Evolutionary conservation across 2,329 filamentous ascomycete genomes (phyloP).

Genomic region (Hysterium pulicare): DNA sequence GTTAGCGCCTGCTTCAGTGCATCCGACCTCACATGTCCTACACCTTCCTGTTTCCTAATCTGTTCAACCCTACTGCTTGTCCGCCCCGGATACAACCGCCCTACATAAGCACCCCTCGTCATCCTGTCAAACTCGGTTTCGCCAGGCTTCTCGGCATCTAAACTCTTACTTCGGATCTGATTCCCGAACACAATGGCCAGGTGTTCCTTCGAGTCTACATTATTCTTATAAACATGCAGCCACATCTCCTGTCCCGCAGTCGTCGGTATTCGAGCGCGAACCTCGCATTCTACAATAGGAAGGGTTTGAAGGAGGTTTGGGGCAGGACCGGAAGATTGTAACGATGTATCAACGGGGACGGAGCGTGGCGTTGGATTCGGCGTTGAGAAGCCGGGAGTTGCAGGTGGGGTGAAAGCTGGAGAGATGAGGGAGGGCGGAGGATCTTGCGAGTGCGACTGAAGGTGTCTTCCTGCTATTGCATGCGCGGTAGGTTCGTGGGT

Average conservation of each 20-base stretch:
- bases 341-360: constrained; percentile 42
- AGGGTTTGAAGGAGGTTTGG: constrained; percentile 72
- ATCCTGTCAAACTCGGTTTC: constrained; percentile 89
- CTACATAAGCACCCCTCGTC: constrained; percentile 90
- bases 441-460: constrained; percentile 10
- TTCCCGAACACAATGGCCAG: constrained; percentile 94
- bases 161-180: constrained; percentile 67
- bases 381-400: constrained; percentile 31
- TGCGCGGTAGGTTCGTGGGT: constrained; percentile 6
- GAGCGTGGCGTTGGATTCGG: constrained; percentile 37
- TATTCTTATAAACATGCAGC: constrained; percentile 89
- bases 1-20: neutral
- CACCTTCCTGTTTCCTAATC: constrained; percentile 38
- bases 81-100: constrained; percentile 79
- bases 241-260: constrained; percentile 94
- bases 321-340: constrained; percentile 45
- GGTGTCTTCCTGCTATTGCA: constrained; percentile 6
- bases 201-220: constrained; percentile 91
- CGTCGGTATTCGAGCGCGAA: constrained; percentile 91
- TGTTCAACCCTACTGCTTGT: constrained; percentile 67
- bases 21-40: constrained; percentile 10
- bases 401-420: constrained; percentile 44
- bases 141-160: constrained; percentile 68
- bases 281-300: constrained; percentile 86
- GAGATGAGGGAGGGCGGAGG: constrained; percentile 45